Percentiles rank a stretch among this genome's conserved stretches.
Conservation (phyloP, 805 yeast species). For the Metschnikowia drakensbergensis region DNA sequence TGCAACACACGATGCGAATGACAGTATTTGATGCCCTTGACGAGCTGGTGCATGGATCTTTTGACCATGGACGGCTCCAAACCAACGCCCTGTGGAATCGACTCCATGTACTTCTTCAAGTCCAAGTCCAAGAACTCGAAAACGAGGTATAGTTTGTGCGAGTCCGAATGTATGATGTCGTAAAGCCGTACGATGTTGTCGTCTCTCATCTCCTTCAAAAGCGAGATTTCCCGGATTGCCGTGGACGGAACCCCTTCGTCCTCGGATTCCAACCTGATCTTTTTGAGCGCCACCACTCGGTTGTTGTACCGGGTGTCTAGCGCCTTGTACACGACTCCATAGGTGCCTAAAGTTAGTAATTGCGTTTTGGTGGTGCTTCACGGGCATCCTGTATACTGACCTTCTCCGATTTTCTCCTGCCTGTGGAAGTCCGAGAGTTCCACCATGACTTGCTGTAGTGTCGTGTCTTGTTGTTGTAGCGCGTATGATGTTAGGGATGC, state of each 20-base stretch:
- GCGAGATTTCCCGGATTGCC: slow-evolving; percentile 93
- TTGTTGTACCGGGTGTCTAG: slow-evolving; percentile 83
- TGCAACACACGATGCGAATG: slow-evolving; percentile 93
- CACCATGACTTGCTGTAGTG: slow-evolving; percentile 47
- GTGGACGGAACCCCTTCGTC: slow-evolving; percentile 99
- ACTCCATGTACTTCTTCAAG: slow-evolving; percentile 94
- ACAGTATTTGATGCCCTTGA: slow-evolving; percentile 88
- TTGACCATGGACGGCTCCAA: slow-evolving; percentile 88
- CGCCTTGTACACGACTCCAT: slow-evolving; percentile 97
- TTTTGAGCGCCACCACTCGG: slow-evolving; percentile 92
- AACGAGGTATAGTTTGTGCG: slow-evolving; percentile 87
- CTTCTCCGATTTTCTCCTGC: slow-evolving; percentile 96
- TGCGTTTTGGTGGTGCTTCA: not conserved
- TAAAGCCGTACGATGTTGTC: slow-evolving; percentile 87
- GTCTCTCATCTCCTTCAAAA: slow-evolving; percentile 89
- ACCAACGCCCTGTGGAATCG: slow-evolving; percentile 86
- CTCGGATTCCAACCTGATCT: slow-evolving; percentile 92
- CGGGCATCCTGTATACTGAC: slow-evolving; percentile 28
- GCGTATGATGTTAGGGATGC: not conserved
- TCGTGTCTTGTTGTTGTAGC: not conserved
- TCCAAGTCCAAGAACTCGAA: slow-evolving; percentile 93
- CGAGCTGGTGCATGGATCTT: slow-evolving; percentile 85
- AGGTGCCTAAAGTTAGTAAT: slow-evolving; percentile 56
- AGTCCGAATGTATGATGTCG: slow-evolving; percentile 93
- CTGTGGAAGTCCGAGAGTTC: slow-evolving; percentile 90